phyloP scores from a whole-genome alignment of 1,284 basidiomycete genomes.

The Heliocybe sulcata region DNA sequence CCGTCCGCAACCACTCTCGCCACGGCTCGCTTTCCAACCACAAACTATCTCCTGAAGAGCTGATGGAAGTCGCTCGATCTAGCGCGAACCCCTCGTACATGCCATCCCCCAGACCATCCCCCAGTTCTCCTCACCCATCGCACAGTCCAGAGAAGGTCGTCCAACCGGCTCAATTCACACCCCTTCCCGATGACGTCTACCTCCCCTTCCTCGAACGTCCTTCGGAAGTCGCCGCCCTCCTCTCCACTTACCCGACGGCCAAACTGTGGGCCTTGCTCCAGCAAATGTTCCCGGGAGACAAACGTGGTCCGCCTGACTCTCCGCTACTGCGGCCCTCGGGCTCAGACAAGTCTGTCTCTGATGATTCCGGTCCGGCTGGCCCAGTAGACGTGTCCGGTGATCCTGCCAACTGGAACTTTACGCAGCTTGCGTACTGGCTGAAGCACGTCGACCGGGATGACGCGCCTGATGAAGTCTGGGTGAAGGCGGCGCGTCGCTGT shows the following conservation, averaged over 20 bases:
- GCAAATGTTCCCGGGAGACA: slow-evolving; percentile 48
- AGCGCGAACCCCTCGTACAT: slow-evolving; percentile 39
- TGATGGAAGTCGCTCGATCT: slow-evolving; percentile 57
- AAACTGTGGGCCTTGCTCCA: slow-evolving; percentile 64
- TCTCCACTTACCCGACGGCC: slow-evolving; percentile 52
- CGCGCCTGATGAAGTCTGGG: slow-evolving; percentile 57
- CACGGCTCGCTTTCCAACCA: slow-evolving; percentile 28
- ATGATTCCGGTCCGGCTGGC: slow-evolving; percentile 1
- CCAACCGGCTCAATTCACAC: slow-evolving; percentile 53
- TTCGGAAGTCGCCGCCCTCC: slow-evolving; percentile 53
- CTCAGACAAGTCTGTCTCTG: slow-evolving; percentile 5
- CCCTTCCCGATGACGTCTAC: slow-evolving; percentile 60
- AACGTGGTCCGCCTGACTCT: slow-evolving; percentile 16
- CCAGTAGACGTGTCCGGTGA: slow-evolving; percentile 26
- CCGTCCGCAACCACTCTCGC: slow-evolving; percentile 19
- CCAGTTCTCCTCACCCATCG: slow-evolving; percentile 16
- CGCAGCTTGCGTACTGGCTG: slow-evolving; percentile 53
- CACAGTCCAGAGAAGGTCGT: slow-evolving; percentile 8
- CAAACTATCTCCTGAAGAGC: slow-evolving; percentile 55
- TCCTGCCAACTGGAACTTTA: slow-evolving; percentile 50
- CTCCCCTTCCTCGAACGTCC: slow-evolving; percentile 74
- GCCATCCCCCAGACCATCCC: slow-evolving; percentile 22
- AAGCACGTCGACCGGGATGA: slow-evolving; percentile 50
- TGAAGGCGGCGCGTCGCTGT: slow-evolving; percentile 54
- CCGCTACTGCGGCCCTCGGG: not conserved